phyloP scores from a whole-genome alignment of 805 yeast genomes.

The Saccharomycopsis sp. region DNA sequence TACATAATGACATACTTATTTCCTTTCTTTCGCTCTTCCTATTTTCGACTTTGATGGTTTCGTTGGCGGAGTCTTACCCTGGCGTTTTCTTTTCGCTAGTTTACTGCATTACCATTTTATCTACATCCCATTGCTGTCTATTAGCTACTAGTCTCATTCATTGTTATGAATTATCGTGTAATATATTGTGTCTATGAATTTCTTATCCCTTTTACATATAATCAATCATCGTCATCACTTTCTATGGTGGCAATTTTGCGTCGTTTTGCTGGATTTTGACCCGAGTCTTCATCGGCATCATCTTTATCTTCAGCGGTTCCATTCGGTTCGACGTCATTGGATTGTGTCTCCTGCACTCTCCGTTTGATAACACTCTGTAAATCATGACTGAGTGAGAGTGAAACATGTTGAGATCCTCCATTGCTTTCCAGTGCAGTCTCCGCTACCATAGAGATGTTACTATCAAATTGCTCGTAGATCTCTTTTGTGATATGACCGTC shows the following conservation, averaged over 20 bases:
- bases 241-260: background rate
- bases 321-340: background rate
- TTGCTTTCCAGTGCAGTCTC: background rate
- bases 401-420: background rate
- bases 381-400: background rate
- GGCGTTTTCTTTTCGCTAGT: background rate
- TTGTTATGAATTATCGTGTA: background rate
- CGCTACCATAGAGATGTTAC: background rate
- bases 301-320: background rate
- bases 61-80: too few species aligned
- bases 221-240: constrained; percentile 1
- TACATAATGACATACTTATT: background rate
- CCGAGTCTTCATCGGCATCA: background rate
- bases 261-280: background rate
- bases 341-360: background rate
- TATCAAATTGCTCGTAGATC: constrained; percentile 7
- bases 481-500: constrained; percentile 12
- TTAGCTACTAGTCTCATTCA: too few species aligned
- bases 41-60: too few species aligned
- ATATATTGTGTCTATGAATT: background rate
- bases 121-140: too few species aligned
- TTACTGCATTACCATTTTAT: background rate
- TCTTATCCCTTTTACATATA: background rate
- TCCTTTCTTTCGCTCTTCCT: background rate
- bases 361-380: background rate